Conservation (phyloP, 805 yeast genomes). For the Nakazawaea siamensis region DNA sequence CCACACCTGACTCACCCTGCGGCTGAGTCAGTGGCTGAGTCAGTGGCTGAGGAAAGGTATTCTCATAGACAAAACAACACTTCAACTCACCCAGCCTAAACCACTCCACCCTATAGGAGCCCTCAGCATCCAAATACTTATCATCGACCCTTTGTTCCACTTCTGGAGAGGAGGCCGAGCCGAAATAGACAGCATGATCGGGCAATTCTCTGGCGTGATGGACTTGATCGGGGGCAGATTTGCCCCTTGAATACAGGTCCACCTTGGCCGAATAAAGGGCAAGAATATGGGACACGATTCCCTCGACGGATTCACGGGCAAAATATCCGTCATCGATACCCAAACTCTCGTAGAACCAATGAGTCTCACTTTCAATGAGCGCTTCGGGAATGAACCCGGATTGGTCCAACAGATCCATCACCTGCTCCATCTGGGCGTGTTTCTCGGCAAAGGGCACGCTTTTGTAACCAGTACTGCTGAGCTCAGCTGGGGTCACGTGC, state of each 20-base stretch:
- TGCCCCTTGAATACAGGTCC: slow-evolving; percentile 70
- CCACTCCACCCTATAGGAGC: slow-evolving; percentile 65
- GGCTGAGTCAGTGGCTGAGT: slow-evolving; percentile 8
- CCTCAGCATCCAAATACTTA: slow-evolving; percentile 52
- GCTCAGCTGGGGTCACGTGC: slow-evolving; percentile 21
- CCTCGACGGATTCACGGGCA: slow-evolving; percentile 74
- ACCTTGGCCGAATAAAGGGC: slow-evolving; percentile 89
- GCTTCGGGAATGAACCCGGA: slow-evolving; percentile 87
- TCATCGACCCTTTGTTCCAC: slow-evolving; percentile 79
- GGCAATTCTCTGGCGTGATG: slow-evolving; percentile 73
- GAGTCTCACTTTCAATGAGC: slow-evolving; percentile 77
- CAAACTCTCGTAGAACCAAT: slow-evolving; percentile 79
- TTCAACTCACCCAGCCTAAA: slow-evolving; percentile 57
- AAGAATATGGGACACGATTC: slow-evolving; percentile 77
- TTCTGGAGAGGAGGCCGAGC: slow-evolving; percentile 60
- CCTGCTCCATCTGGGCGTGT: slow-evolving; percentile 71
- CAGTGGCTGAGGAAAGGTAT: slow-evolving; percentile 71
- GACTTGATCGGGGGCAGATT: slow-evolving; percentile 49
- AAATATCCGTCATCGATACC: slow-evolving; percentile 93
- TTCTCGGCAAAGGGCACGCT: slow-evolving; percentile 73
- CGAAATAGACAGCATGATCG: slow-evolving; percentile 87
- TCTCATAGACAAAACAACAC: too few species aligned
- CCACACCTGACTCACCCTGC: not conserved
- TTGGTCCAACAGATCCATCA: slow-evolving; percentile 71
- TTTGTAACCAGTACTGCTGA: slow-evolving; percentile 50